Evolutionary conservation across 2,329 filamentous ascomycete species (phyloP).

Genomic region (Pseudomassariella vexata): DNA sequence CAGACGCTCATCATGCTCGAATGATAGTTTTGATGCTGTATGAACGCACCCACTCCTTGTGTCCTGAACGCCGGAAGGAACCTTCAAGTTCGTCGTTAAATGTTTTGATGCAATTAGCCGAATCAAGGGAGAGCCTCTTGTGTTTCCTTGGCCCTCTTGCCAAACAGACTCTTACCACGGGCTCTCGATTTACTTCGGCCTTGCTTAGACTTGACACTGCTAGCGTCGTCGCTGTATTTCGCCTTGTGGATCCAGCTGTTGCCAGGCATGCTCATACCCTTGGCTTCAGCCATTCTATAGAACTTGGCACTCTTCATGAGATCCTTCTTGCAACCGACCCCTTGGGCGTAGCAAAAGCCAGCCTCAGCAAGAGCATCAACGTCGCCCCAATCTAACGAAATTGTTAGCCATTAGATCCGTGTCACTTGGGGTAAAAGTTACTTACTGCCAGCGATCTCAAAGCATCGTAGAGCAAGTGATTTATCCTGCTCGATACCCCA

Average conservation of each 20-base stretch:
- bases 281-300: slow-evolving; percentile 84
- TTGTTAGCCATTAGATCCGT: slow-evolving; percentile 16
- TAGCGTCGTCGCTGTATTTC: slow-evolving; percentile 72
- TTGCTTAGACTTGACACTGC: slow-evolving; percentile 52
- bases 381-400: slow-evolving; percentile 72
- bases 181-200: slow-evolving; percentile 70
- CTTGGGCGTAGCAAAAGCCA: slow-evolving; percentile 93
- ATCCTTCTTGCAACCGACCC: slow-evolving; percentile 91
- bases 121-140: no score
- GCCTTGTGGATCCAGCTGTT: slow-evolving; percentile 99
- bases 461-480: slow-evolving; percentile 78
- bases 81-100: no score
- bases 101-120: no score
- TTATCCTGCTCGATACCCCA: slow-evolving; percentile 97
- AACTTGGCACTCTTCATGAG: slow-evolving; percentile 88
- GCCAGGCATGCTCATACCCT: slow-evolving; percentile 95
- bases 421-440: slow-evolving; percentile 12
- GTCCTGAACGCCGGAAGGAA: no score
- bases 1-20: slow-evolving; percentile 2
- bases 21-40: slow-evolving; percentile 1
- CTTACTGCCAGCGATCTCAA: slow-evolving; percentile 87
- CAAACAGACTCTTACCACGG: slow-evolving; percentile 69
- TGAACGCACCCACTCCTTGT: no score
- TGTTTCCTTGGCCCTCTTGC: slow-evolving; percentile 39
- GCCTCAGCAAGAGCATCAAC: slow-evolving; percentile 90